Conservation (phyloP, 352 stramenopile species). For the Plasmopara halstedii region DNA sequence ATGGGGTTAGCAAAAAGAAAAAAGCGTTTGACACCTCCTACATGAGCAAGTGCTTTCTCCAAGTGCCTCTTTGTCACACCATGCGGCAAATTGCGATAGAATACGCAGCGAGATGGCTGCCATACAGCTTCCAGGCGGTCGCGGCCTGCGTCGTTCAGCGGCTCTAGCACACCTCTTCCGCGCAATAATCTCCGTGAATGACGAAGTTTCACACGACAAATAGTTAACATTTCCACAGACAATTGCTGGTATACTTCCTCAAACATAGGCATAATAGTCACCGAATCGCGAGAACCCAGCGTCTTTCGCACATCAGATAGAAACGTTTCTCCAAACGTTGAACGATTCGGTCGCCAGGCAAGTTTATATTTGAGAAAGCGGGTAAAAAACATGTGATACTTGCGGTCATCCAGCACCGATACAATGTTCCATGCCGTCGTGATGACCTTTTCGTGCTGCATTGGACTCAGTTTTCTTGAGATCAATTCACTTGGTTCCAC, state of each 20-base stretch:
- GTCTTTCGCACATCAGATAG: conserved; percentile 64
- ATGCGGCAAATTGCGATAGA: conserved; percentile 73
- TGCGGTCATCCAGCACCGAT: conserved; percentile 69
- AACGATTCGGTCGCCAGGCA: conserved; percentile 67
- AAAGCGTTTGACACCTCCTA: conserved; percentile 61
- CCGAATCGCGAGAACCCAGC: conserved; percentile 41
- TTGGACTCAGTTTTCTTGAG: conserved; percentile 43
- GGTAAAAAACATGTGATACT: conserved; percentile 85
- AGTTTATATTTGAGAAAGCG: conserved; percentile 85
- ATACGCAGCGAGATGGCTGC: conserved; percentile 50
- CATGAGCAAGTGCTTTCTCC: conserved; percentile 48
- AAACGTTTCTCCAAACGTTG: conserved; percentile 76
- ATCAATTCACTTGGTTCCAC: conserved; percentile 55
- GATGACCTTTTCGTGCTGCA: conserved; percentile 70
- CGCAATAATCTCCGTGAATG: conserved; percentile 61
- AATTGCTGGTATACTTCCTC: conserved; percentile 67
- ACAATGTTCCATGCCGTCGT: conserved; percentile 83
- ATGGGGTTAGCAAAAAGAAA: conserved; percentile 64
- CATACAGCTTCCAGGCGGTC: conserved; percentile 35
- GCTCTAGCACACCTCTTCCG: conserved; percentile 35
- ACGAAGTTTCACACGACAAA: conserved; percentile 72
- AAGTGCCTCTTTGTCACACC: conserved; percentile 62
- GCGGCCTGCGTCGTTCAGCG: conserved; percentile 34
- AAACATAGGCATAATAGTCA: conserved; percentile 74
- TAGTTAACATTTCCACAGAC: conserved; percentile 80